Conservation (phyloP, 1,284 basidiomycete species). For the Sporisorium iseilematis-ciliati region DNA sequence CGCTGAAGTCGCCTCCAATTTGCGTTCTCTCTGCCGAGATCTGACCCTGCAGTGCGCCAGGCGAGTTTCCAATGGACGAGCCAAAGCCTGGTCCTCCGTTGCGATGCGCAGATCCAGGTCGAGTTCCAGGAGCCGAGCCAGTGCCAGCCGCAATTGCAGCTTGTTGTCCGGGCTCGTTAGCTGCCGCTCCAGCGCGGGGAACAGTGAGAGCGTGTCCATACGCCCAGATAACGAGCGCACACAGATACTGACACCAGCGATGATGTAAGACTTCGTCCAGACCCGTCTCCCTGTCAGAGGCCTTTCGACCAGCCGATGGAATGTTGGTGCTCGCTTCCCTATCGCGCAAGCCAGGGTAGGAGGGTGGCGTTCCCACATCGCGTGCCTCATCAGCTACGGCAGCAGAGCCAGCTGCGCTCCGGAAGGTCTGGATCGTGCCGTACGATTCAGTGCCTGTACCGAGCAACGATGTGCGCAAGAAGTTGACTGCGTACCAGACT, state of each 20-base stretch:
- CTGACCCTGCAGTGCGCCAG: conserved; percentile 30
- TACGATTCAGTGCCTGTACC: conserved; percentile 42
- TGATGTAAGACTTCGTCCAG: conserved; percentile 57
- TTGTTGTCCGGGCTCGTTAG: conserved; percentile 4
- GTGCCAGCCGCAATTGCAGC: neutral
- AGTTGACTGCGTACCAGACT: conserved; percentile 55
- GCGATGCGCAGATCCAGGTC: conserved; percentile 23
- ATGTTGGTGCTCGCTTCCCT: conserved; percentile 11
- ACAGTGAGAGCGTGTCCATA: conserved; percentile 54
- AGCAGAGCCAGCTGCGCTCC: conserved; percentile 2
- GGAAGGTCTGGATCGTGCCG: conserved; percentile 38
- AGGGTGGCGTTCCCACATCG: neutral
- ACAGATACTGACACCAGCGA: conserved; percentile 56
- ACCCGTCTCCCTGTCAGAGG: conserved; percentile 32
- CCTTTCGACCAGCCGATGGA: conserved; percentile 15
- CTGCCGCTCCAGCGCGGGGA: conserved; percentile 20
- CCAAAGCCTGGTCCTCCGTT: conserved; percentile 7
- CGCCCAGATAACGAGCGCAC: conserved; percentile 56
- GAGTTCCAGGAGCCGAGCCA: conserved; percentile 9
- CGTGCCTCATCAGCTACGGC: conserved; percentile 19
- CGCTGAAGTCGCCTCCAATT: conserved; percentile 14
- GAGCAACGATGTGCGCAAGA: conserved; percentile 44
- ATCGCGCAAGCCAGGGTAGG: conserved; percentile 22
- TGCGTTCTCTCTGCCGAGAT: conserved; percentile 32
- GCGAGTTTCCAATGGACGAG: conserved; percentile 18